phyloP scores from a whole-genome alignment of 1,284 basidiomycete species.

The Gymnopus androsaceus region DNA sequence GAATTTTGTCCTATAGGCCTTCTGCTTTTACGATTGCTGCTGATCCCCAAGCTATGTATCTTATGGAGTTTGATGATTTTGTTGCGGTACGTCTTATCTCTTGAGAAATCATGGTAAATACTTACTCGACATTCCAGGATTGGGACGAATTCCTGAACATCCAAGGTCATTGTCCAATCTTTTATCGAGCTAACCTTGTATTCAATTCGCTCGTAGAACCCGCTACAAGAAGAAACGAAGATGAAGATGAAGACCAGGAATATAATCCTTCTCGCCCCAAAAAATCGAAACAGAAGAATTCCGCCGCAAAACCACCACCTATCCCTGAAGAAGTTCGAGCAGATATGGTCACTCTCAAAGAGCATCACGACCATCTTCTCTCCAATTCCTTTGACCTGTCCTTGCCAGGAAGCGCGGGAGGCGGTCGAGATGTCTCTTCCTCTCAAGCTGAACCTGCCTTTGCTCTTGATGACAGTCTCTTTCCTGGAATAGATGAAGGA shows the following conservation, averaged over 20 bases:
- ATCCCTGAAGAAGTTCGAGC: constrained; percentile 48
- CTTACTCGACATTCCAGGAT: constrained; percentile 40
- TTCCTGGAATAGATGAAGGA: constrained; percentile 48
- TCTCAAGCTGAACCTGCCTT: constrained; percentile 57
- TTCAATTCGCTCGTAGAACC: background rate
- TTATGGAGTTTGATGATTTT: constrained; percentile 67
- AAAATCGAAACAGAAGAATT: constrained; percentile 34
- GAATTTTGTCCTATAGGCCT: constrained; percentile 38
- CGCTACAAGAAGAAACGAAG: constrained; percentile 19
- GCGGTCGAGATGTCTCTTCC: constrained; percentile 48
- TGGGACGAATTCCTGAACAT: constrained; percentile 65
- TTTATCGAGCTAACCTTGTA: background rate
- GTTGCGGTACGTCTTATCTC: constrained; percentile 51
- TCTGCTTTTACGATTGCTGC: constrained; percentile 59
- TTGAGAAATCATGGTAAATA: background rate
- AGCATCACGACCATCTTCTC: constrained; percentile 68
- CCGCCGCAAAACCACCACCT: constrained; percentile 26
- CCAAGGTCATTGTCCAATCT: constrained; percentile 28
- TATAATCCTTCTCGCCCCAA: constrained; percentile 44
- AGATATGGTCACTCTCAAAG: constrained; percentile 63
- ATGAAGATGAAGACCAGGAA: constrained; percentile 47
- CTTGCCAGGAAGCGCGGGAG: constrained; percentile 41
- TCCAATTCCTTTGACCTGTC: constrained; percentile 66
- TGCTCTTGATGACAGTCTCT: constrained; percentile 54
- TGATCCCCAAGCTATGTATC: constrained; percentile 54